phyloP scores from a whole-genome alignment of 768 basidiomycete genomes.

The Trametes coccinea region DNA sequence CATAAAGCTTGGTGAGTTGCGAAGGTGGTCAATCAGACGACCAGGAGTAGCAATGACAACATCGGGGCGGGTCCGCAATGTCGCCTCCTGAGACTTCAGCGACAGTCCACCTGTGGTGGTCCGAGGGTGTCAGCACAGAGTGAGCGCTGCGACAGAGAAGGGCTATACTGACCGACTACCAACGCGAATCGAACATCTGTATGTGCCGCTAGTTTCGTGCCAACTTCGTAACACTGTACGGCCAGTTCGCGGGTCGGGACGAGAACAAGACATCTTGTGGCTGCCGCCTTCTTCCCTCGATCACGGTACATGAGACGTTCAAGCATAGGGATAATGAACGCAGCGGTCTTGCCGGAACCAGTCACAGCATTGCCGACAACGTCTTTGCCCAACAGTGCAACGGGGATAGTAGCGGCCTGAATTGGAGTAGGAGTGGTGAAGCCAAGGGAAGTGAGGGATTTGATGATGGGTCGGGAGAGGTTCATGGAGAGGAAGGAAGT shows the following conservation, averaged over 20 bases:
- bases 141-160: neutral
- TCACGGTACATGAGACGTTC: slow-evolving; percentile 93
- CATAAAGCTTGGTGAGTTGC: slow-evolving; percentile 91
- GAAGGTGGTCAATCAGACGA: slow-evolving; percentile 95
- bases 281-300: slow-evolving; percentile 81
- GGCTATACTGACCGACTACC: slow-evolving; percentile 67
- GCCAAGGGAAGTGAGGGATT: slow-evolving; percentile 80
- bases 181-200: slow-evolving; percentile 91
- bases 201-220: slow-evolving; percentile 77
- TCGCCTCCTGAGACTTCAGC: slow-evolving; percentile 86
- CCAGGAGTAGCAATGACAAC: slow-evolving; percentile 91
- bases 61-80: slow-evolving; percentile 86
- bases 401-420: slow-evolving; percentile 90
- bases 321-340: slow-evolving; percentile 91
- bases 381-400: slow-evolving; percentile 92
- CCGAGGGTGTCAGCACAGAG: slow-evolving; percentile 14
- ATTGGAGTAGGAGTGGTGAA: slow-evolving; percentile 92
- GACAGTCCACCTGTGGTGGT: slow-evolving; percentile 77
- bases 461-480: slow-evolving; percentile 90
- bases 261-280: slow-evolving; percentile 86
- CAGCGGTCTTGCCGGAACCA: slow-evolving; percentile 97
- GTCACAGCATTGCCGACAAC: slow-evolving; percentile 95
- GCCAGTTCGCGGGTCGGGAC: slow-evolving; percentile 96
- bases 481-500: slow-evolving; percentile 91
- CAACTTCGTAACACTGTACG: slow-evolving; percentile 94